A percentile compares a stretch with the other conserved stretches of the same genome.
These are phyloP conservation scores for Entamoeba invadens DNA, from an alignment of 208 protist genomes.

Conservation along the genomic window DNA sequence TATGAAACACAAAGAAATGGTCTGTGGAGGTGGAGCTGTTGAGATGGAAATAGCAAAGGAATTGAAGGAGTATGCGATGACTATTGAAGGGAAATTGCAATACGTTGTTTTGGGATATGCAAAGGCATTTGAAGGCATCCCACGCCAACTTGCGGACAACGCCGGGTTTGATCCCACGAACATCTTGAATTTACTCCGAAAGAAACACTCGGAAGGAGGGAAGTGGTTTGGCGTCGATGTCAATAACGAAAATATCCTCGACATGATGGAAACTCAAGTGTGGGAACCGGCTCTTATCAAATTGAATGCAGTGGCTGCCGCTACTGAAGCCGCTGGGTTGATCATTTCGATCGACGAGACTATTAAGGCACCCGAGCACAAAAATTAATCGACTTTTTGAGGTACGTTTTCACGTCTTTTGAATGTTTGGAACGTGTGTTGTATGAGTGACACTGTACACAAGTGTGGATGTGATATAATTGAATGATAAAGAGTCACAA, in stretches of 20 bases:
- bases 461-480: too few relatives aligned
- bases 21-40: conserved; percentile 96
- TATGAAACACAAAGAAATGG: conserved; percentile 77
- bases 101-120: conserved; percentile 92
- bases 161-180: conserved; percentile 98
- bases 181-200: conserved; percentile 93
- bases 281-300: conserved; percentile 97
- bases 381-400: too few relatives aligned
- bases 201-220: conserved; percentile 69
- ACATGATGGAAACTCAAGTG: conserved; percentile 76
- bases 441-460: too few relatives aligned
- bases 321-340: conserved; percentile 93
- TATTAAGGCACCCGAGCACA: conserved; percentile 45
- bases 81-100: conserved; percentile 90
- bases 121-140: conserved; percentile 96
- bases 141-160: conserved; percentile 89
- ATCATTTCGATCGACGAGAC: conserved; percentile 99
- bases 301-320: conserved; percentile 86
- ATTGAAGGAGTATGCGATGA: conserved; percentile 77
- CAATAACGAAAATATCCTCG: conserved; percentile 70
- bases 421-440: too few relatives aligned
- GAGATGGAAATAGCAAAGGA: conserved; percentile 96
- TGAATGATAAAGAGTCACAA: too few relatives aligned
- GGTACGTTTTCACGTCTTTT: too few relatives aligned
- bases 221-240: conserved; percentile 93